These are phyloP conservation scores for Chalaropsis ovoidea DNA, from an alignment of 2,329 filamentous ascomycete genomes.

Conservation along the genomic window DNA sequence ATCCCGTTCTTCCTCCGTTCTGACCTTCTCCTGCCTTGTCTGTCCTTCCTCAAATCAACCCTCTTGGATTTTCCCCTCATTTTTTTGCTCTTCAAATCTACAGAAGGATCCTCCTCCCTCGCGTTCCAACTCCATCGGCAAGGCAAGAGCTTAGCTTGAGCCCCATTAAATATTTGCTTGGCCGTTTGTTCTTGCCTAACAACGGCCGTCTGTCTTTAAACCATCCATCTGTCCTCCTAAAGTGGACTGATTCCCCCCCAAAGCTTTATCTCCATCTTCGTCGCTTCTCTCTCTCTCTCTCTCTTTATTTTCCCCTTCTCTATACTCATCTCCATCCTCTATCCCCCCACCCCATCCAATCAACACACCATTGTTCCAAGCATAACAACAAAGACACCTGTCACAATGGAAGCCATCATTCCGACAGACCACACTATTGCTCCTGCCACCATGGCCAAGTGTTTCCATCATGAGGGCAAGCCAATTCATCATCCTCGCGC, in stretches of 20 bases:
- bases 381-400: conserved; percentile 7
- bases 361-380: neutral
- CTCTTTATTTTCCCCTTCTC: neutral
- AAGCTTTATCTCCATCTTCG: neutral
- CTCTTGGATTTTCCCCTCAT: neutral
- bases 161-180: conserved; percentile 13
- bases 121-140: conserved; percentile 7
- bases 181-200: conserved; percentile 12
- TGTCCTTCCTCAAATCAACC: conserved; percentile 1
- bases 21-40: neutral
- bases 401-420: conserved; percentile 19
- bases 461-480: conserved; percentile 25
- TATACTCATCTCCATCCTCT: neutral
- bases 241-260: neutral
- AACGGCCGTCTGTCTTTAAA: neutral
- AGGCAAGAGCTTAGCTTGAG: conserved; percentile 12
- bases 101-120: conserved; percentile 5
- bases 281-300: neutral
- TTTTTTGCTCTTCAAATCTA: conserved; percentile 1
- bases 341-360: neutral
- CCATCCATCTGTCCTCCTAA: conserved; percentile 9
- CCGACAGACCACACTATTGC: conserved; percentile 24
- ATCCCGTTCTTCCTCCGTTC: neutral
- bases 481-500: conserved; percentile 1
- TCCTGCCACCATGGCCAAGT: conserved; percentile 24